These are phyloP conservation scores for Lepiota subincarnata DNA, from an alignment of 768 basidiomycete species.

Conservation along the genomic window DNA sequence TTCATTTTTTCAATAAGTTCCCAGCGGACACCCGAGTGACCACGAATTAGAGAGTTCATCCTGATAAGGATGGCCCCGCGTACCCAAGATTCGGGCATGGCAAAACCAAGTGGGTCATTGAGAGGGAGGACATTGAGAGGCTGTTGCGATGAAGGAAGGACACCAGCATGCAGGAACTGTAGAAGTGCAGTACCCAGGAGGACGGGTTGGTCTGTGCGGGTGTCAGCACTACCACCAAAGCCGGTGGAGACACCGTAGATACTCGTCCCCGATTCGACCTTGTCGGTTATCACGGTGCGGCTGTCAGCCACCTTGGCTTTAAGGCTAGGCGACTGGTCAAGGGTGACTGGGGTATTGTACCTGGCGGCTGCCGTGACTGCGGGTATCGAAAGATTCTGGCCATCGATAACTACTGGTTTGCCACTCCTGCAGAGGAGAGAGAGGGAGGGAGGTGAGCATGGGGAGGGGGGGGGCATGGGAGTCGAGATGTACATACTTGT, in stretches of 20 bases:
- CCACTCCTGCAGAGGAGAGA: constrained; percentile 44
- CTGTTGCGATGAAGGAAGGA: constrained; percentile 57
- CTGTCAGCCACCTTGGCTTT: constrained; percentile 56
- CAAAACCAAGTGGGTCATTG: constrained; percentile 62
- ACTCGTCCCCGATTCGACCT: constrained; percentile 62
- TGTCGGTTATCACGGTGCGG: constrained; percentile 59
- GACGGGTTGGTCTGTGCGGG: constrained; percentile 70
- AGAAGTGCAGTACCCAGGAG: constrained; percentile 78
- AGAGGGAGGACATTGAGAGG: constrained; percentile 57
- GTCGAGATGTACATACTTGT: constrained; percentile 45
- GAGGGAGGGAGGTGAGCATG: constrained; percentile 4
- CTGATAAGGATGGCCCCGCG: constrained; percentile 84
- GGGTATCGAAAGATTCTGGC: constrained; percentile 67
- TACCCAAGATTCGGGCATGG: constrained; percentile 87
- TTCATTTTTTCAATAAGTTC: constrained; percentile 78
- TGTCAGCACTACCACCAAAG: constrained; percentile 87
- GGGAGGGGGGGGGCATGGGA: background rate
- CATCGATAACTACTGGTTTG: constrained; percentile 59
- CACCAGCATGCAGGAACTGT: constrained; percentile 77
- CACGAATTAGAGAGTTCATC: constrained; percentile 85
- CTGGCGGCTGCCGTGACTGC: constrained; percentile 77
- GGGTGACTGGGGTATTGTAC: constrained; percentile 46
- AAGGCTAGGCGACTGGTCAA: constrained; percentile 46
- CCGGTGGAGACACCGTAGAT: constrained; percentile 84
- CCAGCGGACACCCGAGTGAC: constrained; percentile 83